Percentiles rank a stretch among this genome's conserved stretches.
Conservation (phyloP, 495 filamentous ascomycete species). For the Hypomontagnella submonticulosa region DNA sequence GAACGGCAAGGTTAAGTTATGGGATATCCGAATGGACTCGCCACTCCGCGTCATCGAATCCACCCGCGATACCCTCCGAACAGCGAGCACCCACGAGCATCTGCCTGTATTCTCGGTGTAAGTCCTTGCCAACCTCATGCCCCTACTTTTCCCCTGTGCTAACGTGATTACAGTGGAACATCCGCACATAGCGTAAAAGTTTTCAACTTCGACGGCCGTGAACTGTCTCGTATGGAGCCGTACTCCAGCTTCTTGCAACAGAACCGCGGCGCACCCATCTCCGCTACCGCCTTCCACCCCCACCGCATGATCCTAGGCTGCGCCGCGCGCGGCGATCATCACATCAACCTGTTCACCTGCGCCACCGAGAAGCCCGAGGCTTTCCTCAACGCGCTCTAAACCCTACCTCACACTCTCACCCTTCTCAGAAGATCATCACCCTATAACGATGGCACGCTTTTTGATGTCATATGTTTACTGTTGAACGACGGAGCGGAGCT, state of each 20-base stretch:
- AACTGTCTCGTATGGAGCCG: slow-evolving; percentile 84
- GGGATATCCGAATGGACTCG: slow-evolving; percentile 90
- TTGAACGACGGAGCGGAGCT: not conserved
- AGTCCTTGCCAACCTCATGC: slow-evolving; percentile 51
- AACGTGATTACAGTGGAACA: slow-evolving; percentile 72
- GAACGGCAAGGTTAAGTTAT: slow-evolving; percentile 92
- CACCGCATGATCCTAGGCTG: slow-evolving; percentile 92
- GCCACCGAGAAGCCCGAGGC: slow-evolving; percentile 52
- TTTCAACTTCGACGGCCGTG: slow-evolving; percentile 84
- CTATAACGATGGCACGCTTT: not conserved
- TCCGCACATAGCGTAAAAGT: slow-evolving; percentile 88
- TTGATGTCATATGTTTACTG: not conserved
- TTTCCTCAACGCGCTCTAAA: slow-evolving; percentile 36
- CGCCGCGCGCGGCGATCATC: slow-evolving; percentile 75
- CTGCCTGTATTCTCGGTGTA: slow-evolving; percentile 96
- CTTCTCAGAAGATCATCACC: no score
- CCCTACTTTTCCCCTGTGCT: slow-evolving; percentile 33
- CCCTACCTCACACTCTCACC: not conserved
- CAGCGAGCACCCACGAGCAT: slow-evolving; percentile 94
- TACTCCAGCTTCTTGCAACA: slow-evolving; percentile 88
- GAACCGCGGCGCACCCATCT: slow-evolving; percentile 79
- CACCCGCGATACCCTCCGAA: slow-evolving; percentile 81
- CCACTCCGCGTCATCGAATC: slow-evolving; percentile 77
- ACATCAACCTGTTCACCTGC: slow-evolving; percentile 78
- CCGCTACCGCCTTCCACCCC: slow-evolving; percentile 93